Conservation (phyloP, 1,284 basidiomycete species). For the Serendipita sp. region DNA sequence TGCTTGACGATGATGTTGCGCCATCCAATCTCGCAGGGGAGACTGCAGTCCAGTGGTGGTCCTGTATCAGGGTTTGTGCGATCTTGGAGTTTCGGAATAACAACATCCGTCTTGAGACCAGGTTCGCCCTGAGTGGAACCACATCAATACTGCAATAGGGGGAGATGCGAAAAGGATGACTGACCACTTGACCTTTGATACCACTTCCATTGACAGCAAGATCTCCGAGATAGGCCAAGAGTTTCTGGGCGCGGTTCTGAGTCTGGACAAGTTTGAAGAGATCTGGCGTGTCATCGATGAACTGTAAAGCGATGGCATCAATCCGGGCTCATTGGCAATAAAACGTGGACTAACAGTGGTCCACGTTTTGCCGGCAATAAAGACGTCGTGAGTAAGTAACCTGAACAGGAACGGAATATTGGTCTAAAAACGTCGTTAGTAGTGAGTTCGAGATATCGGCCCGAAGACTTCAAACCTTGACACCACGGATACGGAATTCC, state of each 20-base stretch:
- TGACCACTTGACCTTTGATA: constrained; percentile 75
- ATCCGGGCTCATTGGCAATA: not conserved
- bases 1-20: constrained; percentile 97
- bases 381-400: constrained; percentile 93
- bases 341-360: constrained; percentile 53
- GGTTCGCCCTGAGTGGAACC: constrained; percentile 60
- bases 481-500: constrained; percentile 98
- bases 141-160: constrained; percentile 1
- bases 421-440: constrained; percentile 37
- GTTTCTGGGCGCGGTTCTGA: constrained; percentile 96
- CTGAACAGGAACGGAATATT: constrained; percentile 99
- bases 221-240: constrained; percentile 94
- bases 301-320: constrained; percentile 32
- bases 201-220: constrained; percentile 96
- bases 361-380: constrained; percentile 95
- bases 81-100: constrained; percentile 71
- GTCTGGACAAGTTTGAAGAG: constrained; percentile 97
- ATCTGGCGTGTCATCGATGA: constrained; percentile 98
- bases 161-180: constrained; percentile 11
- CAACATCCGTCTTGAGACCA: constrained; percentile 82
- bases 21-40: constrained; percentile 86
- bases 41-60: constrained; percentile 60
- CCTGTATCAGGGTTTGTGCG: constrained; percentile 59
- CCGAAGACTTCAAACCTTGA: constrained; percentile 49
- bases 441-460: not conserved